phyloP scores from a whole-genome alignment of 129 eudicot species.

The Mikania micrantha region DNA sequence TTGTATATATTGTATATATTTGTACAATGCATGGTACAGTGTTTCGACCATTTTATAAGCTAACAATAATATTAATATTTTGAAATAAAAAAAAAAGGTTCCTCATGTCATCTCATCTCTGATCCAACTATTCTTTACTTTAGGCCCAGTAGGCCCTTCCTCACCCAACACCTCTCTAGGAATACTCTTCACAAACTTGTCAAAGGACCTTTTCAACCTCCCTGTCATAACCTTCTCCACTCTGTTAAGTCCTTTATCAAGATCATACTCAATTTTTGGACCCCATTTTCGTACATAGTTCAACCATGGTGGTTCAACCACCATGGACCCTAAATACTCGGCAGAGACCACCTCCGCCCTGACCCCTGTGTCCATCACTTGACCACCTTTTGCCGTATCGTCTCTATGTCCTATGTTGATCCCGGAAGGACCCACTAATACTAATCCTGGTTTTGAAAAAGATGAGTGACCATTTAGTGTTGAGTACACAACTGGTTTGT shows the following conservation, averaged over 20 bases:
- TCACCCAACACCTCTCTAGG: conserved; percentile 75
- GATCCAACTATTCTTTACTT: conserved; percentile 62
- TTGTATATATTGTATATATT: too few species aligned
- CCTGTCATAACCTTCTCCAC: conserved; percentile 50
- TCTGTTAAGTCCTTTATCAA: conserved; percentile 44
- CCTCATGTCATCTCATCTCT: conserved; percentile 51
- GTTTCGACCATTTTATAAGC: neutral
- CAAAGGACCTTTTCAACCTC: conserved; percentile 31
- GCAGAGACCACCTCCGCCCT: conserved; percentile 38
- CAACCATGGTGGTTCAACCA: conserved; percentile 65
- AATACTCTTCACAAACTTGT: conserved; percentile 34
- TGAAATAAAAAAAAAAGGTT: neutral
- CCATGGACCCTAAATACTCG: conserved; percentile 38
- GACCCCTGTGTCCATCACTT: conserved; percentile 46
- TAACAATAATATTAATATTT: neutral
- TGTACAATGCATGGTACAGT: neutral
- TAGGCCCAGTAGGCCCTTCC: conserved; percentile 92
- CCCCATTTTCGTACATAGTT: conserved; percentile 80
- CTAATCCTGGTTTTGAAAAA: conserved; percentile 41
- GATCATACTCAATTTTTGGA: conserved; percentile 55
- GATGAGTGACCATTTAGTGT: conserved; percentile 40
- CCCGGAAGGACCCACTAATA: conserved; percentile 36
- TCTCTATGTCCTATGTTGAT: conserved; percentile 49
- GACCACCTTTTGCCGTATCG: conserved; percentile 40
- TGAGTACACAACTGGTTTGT: conserved; percentile 40